Evolutionary conservation across 371 early-diverging fungal species (phyloP).

Genomic region (Mortierella sp.): DNA sequence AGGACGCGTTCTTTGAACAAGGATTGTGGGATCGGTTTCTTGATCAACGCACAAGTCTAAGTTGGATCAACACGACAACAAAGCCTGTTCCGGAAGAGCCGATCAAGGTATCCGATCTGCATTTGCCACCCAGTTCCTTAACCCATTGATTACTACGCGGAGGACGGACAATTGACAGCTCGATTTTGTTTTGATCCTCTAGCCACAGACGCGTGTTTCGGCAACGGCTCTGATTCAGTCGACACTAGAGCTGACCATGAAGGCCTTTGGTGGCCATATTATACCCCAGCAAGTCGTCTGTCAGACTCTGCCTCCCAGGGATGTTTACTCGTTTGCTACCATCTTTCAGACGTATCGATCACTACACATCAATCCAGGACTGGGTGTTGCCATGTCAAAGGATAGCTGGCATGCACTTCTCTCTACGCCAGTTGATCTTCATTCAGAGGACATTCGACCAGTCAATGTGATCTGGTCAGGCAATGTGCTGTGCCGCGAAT

Average conservation of each 20-base stretch:
- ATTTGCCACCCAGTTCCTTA: not conserved
- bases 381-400: slow-evolving; percentile 41
- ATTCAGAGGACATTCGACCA: slow-evolving; percentile 9
- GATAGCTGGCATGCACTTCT: slow-evolving; percentile 40
- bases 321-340: slow-evolving; percentile 34
- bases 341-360: slow-evolving; percentile 36
- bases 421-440: slow-evolving; percentile 3
- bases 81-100: not conserved
- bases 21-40: slow-evolving; percentile 49
- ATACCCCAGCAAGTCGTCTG: slow-evolving; percentile 33
- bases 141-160: too few relatives aligned
- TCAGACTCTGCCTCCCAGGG: slow-evolving; percentile 4
- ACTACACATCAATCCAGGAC: slow-evolving; percentile 33
- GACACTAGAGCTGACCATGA: slow-evolving; percentile 39
- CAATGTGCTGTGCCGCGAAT: slow-evolving; percentile 9
- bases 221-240: slow-evolving; percentile 31
- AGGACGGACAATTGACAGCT: too few relatives aligned
- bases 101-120: slow-evolving; percentile 7
- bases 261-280: slow-evolving; percentile 52
- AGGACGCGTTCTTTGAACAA: slow-evolving; percentile 36
- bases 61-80: slow-evolving; percentile 36
- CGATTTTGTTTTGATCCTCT: not conserved
- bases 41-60: slow-evolving; percentile 38
- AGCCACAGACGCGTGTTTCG: slow-evolving; percentile 24
- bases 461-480: slow-evolving; percentile 28